Percentiles rank a stretch among this genome's conserved stretches.
phyloP scores from a whole-genome alignment of 1,284 basidiomycete species.

The Microbotryum saponariae region DNA sequence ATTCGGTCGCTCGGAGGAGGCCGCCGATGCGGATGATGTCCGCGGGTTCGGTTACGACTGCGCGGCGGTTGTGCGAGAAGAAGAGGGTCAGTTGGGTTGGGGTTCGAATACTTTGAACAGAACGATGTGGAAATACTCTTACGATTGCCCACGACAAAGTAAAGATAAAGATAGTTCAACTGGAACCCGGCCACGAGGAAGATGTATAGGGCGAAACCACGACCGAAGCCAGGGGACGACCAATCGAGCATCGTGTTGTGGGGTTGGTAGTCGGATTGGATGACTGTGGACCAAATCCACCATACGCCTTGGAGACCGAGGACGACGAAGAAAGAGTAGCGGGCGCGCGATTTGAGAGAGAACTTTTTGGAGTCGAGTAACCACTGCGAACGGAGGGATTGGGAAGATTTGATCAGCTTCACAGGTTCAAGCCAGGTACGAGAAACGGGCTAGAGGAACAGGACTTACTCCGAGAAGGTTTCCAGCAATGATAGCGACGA shows the following conservation, averaged over 20 bases:
- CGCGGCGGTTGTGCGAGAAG: neutral
- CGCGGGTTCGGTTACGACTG: slow-evolving; percentile 11
- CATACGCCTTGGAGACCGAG: slow-evolving; percentile 10
- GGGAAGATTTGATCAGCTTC: neutral
- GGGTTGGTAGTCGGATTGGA: slow-evolving; percentile 10
- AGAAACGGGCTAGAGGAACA: neutral
- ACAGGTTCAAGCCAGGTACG: no score
- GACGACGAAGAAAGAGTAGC: slow-evolving; percentile 3
- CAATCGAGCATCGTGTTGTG: slow-evolving; percentile 8
- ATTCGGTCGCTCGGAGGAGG: slow-evolving; percentile 30
- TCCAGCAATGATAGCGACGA: slow-evolving; percentile 19
- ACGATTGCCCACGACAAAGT: slow-evolving; percentile 34
- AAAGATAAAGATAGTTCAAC: slow-evolving; percentile 23
- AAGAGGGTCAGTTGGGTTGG: neutral
- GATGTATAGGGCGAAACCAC: slow-evolving; percentile 9
- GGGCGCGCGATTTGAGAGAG: slow-evolving; percentile 11
- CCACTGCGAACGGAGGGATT: neutral
- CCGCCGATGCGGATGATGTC: slow-evolving; percentile 31
- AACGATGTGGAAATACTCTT: slow-evolving; percentile 32
- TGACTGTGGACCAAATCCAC: slow-evolving; percentile 21
- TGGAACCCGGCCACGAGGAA: slow-evolving; percentile 20
- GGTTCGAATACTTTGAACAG: neutral
- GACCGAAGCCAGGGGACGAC: slow-evolving; percentile 7
- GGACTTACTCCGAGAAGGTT: slow-evolving; percentile 12
- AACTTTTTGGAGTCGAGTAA: slow-evolving; percentile 4